Percentiles rank a stretch among this genome's conserved stretches.
phyloP scores from a whole-genome alignment of 1,284 basidiomycete genomes.

The Ustilago crameri region DNA sequence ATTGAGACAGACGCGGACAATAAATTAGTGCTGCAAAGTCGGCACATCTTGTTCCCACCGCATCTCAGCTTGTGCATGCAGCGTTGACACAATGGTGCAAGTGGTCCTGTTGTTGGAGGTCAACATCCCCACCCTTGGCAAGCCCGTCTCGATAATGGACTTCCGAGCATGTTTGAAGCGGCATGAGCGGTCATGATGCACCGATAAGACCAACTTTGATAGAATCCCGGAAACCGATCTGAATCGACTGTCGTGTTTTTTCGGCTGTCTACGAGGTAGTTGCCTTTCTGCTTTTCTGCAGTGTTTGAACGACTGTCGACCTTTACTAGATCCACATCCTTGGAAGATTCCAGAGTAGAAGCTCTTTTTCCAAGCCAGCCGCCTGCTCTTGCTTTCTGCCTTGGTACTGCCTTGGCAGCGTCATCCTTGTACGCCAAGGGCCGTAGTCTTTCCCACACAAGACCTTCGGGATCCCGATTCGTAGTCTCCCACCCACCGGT shows the following conservation, averaged over 20 bases:
- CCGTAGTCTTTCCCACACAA: slow-evolving; percentile 10
- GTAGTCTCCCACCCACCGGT: neutral
- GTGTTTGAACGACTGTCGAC: no score
- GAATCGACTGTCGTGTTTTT: no score
- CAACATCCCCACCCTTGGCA: neutral
- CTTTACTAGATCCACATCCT: slow-evolving; percentile 5
- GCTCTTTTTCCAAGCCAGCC: slow-evolving; percentile 10
- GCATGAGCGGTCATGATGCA: no score
- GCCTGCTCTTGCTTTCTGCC: neutral
- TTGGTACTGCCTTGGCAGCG: slow-evolving; percentile 10
- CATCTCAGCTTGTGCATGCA: neutral
- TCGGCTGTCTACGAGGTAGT: no score
- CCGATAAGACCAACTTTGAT: no score
- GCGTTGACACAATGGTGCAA: neutral
- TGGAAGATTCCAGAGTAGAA: slow-evolving; percentile 12
- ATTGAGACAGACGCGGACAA: no score
- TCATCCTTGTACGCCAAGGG: slow-evolving; percentile 18
- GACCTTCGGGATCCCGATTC: neutral
- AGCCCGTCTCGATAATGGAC: no score
- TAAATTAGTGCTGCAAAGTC: neutral
- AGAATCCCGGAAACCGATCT: no score
- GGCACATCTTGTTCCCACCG: neutral
- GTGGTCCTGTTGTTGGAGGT: neutral
- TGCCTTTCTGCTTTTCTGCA: neutral
- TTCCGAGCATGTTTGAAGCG: no score